These are phyloP conservation scores for Brettanomyces naardenensis DNA, from an alignment of 805 yeast genomes.

Conservation along the genomic window DNA sequence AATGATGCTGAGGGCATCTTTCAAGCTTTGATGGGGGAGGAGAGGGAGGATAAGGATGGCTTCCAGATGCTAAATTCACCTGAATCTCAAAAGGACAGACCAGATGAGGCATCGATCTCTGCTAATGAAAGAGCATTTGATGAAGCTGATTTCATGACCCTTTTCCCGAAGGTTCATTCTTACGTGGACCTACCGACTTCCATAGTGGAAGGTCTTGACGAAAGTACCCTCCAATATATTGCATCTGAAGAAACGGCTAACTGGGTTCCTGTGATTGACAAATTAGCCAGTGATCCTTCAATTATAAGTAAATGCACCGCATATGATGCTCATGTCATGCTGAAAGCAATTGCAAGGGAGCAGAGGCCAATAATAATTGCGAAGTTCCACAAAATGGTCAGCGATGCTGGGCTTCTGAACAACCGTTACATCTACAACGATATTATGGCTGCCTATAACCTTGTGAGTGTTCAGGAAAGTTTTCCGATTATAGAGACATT, in stretches of 20 bases:
- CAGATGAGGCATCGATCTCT: background rate
- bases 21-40: slow-evolving; percentile 12
- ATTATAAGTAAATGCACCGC: slow-evolving; percentile 29
- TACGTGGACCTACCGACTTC: slow-evolving; percentile 27
- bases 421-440: slow-evolving; percentile 30
- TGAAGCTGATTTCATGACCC: slow-evolving; percentile 4
- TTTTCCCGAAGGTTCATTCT: slow-evolving; percentile 22
- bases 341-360: slow-evolving; percentile 33
- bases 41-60: slow-evolving; percentile 7
- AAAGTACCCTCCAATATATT: slow-evolving; percentile 32
- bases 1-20: slow-evolving; percentile 23
- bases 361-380: slow-evolving; percentile 30
- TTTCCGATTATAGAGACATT: slow-evolving; percentile 26
- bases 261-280: slow-evolving; percentile 39
- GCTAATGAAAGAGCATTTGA: background rate
- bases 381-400: slow-evolving; percentile 29
- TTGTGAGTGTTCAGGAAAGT: slow-evolving; percentile 13
- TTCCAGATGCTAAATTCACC: no score
- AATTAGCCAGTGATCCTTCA: slow-evolving; percentile 21
- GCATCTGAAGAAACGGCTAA: slow-evolving; percentile 32
- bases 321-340: slow-evolving; percentile 29
- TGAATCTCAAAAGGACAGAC: slow-evolving; percentile 3
- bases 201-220: slow-evolving; percentile 28
- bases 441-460: slow-evolving; percentile 27
- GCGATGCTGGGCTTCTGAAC: slow-evolving; percentile 24